phyloP scores from a whole-genome alignment of 192 early-diverging fungal species.

The Bifiguratus adelaidae region DNA sequence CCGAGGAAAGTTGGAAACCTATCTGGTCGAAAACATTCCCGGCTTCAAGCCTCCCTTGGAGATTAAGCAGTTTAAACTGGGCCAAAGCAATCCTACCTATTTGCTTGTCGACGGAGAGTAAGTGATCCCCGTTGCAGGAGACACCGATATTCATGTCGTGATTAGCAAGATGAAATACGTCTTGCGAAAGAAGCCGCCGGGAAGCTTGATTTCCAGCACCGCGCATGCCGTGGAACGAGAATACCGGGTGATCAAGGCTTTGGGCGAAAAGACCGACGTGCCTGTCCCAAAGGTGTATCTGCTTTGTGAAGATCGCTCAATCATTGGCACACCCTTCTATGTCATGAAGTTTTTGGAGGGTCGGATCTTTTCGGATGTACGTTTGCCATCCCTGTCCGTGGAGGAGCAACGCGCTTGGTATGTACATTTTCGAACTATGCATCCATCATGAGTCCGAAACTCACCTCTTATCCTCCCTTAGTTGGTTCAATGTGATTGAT shows the following conservation, averaged over 20 bases:
- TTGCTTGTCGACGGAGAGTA: conserved; percentile 66
- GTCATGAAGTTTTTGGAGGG: conserved; percentile 94
- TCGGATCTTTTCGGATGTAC: conserved; percentile 65
- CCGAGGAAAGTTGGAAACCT: conserved; percentile 38
- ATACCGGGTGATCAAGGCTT: conserved; percentile 67
- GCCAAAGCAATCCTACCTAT: conserved; percentile 94
- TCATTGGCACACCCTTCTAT: conserved; percentile 92
- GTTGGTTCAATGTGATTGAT: conserved; percentile 63
- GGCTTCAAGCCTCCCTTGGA: conserved; percentile 48
- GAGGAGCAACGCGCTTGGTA: conserved; percentile 46
- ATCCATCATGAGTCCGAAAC: neutral
- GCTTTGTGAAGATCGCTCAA: conserved; percentile 75
- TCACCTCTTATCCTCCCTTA: conserved; percentile 7
- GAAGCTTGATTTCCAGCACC: conserved; percentile 68
- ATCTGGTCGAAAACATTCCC: conserved; percentile 40
- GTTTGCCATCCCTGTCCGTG: conserved; percentile 38
- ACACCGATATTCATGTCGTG: neutral
- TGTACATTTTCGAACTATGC: neutral
- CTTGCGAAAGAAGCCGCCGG: conserved; percentile 88
- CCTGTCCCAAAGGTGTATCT: conserved; percentile 84
- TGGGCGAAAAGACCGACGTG: conserved; percentile 60
- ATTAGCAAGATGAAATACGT: conserved; percentile 58
- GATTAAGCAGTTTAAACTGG: conserved; percentile 80
- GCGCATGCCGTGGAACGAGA: conserved; percentile 93
- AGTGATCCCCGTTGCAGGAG: conserved; percentile 1